phyloP scores from a whole-genome alignment of 2,329 filamentous ascomycete genomes.

The Aspergillus sp. region DNA sequence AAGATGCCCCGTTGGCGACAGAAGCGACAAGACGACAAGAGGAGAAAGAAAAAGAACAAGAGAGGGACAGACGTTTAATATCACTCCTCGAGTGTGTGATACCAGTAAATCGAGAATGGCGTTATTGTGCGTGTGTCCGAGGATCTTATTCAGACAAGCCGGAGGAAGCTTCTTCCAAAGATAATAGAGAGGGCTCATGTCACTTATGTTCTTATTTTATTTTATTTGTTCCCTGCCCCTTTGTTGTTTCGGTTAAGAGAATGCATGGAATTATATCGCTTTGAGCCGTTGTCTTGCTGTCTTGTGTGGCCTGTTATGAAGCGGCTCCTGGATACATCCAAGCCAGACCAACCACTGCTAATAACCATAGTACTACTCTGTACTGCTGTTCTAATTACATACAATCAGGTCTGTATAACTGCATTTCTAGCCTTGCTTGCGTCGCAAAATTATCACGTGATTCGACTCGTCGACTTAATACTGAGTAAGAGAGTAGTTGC shows the following conservation, averaged over 20 bases:
- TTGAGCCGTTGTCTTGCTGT: not conserved
- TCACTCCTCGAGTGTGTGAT: conserved; percentile 12
- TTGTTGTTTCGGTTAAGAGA: conserved; percentile 25
- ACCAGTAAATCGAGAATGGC: conserved; percentile 14
- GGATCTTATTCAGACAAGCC: conserved; percentile 12
- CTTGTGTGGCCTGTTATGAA: no score
- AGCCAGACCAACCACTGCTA: no score
- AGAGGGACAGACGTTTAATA: conserved; percentile 2
- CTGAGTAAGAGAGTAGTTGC: no score
- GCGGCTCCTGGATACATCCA: no score
- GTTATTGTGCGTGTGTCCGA: conserved; percentile 11
- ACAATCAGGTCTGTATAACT: no score
- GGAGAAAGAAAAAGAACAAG: not conserved
- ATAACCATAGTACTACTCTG: no score
- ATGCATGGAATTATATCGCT: conserved; percentile 23
- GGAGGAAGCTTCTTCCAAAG: conserved; percentile 11
- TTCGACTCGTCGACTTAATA: no score
- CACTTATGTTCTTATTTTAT: conserved; percentile 16
- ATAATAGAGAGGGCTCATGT: conserved; percentile 23
- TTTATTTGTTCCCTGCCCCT: conserved; percentile 10
- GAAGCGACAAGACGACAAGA: not conserved
- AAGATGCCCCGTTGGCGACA: conserved; percentile 12
- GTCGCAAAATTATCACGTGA: no score
- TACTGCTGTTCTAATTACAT: no score
- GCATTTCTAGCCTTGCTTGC: no score